phyloP scores from a whole-genome alignment of 805 yeast genomes.

The Starmerella asiatica region DNA sequence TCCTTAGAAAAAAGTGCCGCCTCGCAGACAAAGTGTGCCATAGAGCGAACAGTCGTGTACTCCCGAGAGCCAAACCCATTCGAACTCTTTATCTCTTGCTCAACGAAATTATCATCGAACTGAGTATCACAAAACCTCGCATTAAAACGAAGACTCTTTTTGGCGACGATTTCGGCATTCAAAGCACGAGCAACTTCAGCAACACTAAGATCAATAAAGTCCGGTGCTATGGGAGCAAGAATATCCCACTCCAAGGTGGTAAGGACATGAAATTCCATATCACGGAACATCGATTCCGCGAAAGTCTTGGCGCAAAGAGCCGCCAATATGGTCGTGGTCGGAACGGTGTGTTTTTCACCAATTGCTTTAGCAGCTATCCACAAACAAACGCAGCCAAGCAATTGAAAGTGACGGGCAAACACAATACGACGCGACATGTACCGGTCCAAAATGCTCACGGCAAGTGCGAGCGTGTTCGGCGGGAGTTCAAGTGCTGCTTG shows the following conservation, averaged over 20 bases:
- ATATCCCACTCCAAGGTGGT: slow-evolving; percentile 61
- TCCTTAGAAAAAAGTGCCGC: slow-evolving; percentile 26
- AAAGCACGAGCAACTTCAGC: slow-evolving; percentile 11
- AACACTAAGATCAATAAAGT: slow-evolving; percentile 28
- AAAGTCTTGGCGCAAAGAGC: slow-evolving; percentile 56
- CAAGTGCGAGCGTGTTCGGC: slow-evolving; percentile 54
- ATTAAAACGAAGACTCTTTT: background rate
- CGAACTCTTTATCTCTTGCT: too few species aligned
- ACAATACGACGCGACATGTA: slow-evolving; percentile 82
- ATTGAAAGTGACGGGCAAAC: slow-evolving; percentile 71
- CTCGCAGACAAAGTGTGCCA: slow-evolving; percentile 27
- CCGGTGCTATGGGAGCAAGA: slow-evolving; percentile 45
- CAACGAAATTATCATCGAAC: too few species aligned
- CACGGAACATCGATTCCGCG: slow-evolving; percentile 47
- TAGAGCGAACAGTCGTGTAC: slow-evolving; percentile 13
- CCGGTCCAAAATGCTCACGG: slow-evolving; percentile 70
- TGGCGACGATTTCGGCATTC: background rate
- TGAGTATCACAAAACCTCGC: too few species aligned
- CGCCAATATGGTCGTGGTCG: slow-evolving; percentile 57
- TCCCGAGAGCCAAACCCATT: slow-evolving; percentile 14
- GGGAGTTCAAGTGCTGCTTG: slow-evolving; percentile 47
- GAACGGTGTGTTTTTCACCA: slow-evolving; percentile 62
- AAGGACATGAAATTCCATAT: slow-evolving; percentile 67
- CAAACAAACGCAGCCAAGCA: slow-evolving; percentile 79
- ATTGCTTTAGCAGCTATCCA: slow-evolving; percentile 87